Conservation (phyloP, 257 asterid genomes). For the Plantago major region DNA sequence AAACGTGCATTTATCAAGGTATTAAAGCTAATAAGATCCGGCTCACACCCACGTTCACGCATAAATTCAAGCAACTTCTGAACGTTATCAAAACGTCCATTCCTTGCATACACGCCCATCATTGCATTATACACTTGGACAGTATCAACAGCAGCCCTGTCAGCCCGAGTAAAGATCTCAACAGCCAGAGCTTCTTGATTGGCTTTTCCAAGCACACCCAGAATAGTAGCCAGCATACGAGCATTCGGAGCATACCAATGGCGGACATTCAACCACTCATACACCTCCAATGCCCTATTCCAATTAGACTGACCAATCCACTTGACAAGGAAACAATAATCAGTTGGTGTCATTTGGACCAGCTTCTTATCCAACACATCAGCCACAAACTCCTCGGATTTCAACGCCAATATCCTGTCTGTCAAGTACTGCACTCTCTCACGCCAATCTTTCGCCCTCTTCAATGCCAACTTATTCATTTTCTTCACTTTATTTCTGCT, state of each 20-base stretch:
- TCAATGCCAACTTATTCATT: conserved; percentile 87
- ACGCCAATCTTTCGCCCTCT: conserved; percentile 93
- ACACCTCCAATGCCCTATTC: conserved; percentile 93
- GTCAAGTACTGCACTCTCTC: conserved; percentile 74
- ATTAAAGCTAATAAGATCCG: conserved; percentile 92
- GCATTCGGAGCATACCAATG: conserved; percentile 86
- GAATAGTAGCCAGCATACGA: conserved; percentile 80
- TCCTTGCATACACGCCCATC: conserved; percentile 97
- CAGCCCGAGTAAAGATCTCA: conserved; percentile 72
- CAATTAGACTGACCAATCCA: conserved; percentile 79
- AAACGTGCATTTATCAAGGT: conserved; percentile 86
- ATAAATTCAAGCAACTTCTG: conserved; percentile 75
- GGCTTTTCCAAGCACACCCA: conserved; percentile 86
- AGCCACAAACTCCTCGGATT: conserved; percentile 75
- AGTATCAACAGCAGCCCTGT: conserved; percentile 44
- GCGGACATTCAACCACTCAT: conserved; percentile 86
- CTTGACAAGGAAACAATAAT: conserved; percentile 84
- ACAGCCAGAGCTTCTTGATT: conserved; percentile 82
- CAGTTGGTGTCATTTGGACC: conserved; percentile 98
- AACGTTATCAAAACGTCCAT: conserved; percentile 66
- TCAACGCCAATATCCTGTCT: conserved; percentile 65
- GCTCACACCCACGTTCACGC: conserved; percentile 78
- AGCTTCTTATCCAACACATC: conserved; percentile 85
- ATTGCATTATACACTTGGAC: conserved; percentile 93
- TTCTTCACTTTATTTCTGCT: conserved; percentile 70